phyloP scores from a whole-genome alignment of 2,329 filamentous ascomycete genomes.

The Diaporthe batatas region DNA sequence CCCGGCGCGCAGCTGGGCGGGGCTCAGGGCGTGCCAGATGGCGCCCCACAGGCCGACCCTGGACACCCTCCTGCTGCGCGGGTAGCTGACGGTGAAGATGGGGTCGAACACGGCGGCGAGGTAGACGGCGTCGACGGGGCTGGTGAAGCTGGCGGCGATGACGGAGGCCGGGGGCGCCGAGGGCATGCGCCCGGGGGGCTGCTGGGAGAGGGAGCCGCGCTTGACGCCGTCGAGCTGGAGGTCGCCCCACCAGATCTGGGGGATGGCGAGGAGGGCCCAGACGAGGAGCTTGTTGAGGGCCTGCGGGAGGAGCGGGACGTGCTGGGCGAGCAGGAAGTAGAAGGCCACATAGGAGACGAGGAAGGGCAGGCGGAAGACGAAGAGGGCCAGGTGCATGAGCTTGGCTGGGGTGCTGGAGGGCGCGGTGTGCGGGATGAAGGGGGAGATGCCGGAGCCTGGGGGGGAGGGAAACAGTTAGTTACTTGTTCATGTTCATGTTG shows the following conservation, averaged over 20 bases:
- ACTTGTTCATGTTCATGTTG: conserved; percentile 9
- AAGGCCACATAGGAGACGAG: conserved; percentile 75
- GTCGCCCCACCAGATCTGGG: conserved; percentile 98
- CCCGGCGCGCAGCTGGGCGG: conserved; percentile 58
- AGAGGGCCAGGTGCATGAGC: conserved; percentile 78
- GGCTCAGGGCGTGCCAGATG: conserved; percentile 78
- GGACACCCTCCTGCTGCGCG: conserved; percentile 78
- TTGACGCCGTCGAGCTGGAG: conserved; percentile 98
- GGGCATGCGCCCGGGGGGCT: conserved; percentile 81
- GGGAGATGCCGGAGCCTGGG: conserved; percentile 94
- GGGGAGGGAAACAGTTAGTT: not conserved
- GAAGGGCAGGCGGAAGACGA: conserved; percentile 83
- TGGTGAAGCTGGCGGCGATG: conserved; percentile 92
- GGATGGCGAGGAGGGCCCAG: conserved; percentile 88
- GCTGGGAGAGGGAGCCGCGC: conserved; percentile 85
- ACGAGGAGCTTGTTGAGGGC: conserved; percentile 83
- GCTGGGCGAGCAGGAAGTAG: conserved; percentile 87
- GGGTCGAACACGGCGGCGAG: conserved; percentile 97
- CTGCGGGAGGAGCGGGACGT: conserved; percentile 69
- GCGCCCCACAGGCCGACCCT: conserved; percentile 83
- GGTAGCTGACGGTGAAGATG: conserved; percentile 90
- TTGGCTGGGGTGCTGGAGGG: conserved; percentile 73
- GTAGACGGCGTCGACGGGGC: conserved; percentile 92
- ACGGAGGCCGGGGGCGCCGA: conserved; percentile 75
- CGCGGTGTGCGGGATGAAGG: conserved; percentile 87